A percentile compares a stretch with the other conserved stretches of the same genome.
Evolutionary conservation across 306 rosid species (phyloP).

Genomic region (Carpinus fangiana): DNA sequence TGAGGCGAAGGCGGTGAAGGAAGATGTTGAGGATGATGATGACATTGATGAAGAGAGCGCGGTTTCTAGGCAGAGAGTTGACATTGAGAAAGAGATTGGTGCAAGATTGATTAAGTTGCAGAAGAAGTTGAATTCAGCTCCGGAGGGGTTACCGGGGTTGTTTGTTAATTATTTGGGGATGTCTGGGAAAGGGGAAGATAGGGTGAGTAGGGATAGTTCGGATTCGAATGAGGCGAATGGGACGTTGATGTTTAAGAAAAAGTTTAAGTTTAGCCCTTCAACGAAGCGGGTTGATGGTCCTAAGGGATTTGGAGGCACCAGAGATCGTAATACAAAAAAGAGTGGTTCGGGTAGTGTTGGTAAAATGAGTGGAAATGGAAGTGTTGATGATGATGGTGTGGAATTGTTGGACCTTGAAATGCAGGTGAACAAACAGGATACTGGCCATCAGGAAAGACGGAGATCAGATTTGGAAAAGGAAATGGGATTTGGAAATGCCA

Average conservation of each 20-base stretch:
- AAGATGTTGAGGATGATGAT: constrained; percentile 22
- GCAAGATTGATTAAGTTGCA: constrained; percentile 51
- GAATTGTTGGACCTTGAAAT: constrained; percentile 15
- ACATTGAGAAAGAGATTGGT: constrained; percentile 62
- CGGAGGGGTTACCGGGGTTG: constrained; percentile 35
- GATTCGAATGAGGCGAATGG: constrained; percentile 38
- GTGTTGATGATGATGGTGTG: constrained; percentile 25
- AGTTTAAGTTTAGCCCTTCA: constrained; percentile 48
- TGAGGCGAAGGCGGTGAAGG: constrained; percentile 43
- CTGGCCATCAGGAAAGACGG: constrained; percentile 4
- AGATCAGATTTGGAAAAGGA: constrained; percentile 23
- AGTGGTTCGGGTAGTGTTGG: constrained; percentile 14
- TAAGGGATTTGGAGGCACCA: constrained; percentile 63
- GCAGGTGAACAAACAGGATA: neutral
- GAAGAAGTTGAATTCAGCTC: constrained; percentile 41
- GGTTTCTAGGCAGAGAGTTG: constrained; percentile 36
- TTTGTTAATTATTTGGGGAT: constrained; percentile 28
- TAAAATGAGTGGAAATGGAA: constrained; percentile 23
- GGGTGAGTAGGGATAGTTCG: constrained; percentile 18
- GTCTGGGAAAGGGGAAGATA: constrained; percentile 31
- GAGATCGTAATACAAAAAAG: constrained; percentile 25
- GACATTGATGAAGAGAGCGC: constrained; percentile 33
- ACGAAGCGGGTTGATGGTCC: constrained; percentile 39
- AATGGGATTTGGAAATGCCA: constrained; percentile 22
- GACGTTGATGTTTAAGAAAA: constrained; percentile 50